Evolutionary conservation across 108 stramenopile species (phyloP), one percentile per base, ranked within the genome.

Genomic region (Mayamaea pseudoterrestris): DNA sequence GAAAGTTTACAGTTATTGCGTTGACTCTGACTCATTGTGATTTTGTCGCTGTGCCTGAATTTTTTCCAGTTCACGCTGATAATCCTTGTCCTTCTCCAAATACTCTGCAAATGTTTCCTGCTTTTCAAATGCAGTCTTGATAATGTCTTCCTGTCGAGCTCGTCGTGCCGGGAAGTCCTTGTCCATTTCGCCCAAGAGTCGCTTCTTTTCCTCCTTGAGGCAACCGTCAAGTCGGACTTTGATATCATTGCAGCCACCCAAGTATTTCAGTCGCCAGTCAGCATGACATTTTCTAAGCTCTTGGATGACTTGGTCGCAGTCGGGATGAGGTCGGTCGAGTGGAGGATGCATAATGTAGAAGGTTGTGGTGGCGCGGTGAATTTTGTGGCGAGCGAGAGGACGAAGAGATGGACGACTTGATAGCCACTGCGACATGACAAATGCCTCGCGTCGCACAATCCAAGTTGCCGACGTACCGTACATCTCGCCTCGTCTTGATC

Each of bases 241-340:
- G 36, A 72, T 36, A 8, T 87, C 63, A 58, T 94, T 94, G 58
- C 93, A 94, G 3, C 74, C 84, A 73, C 89, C 87, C 30, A 83
- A 78, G 42, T 84, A 86, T 17, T 74, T 50, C 41, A 69, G 66
- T 14, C 72, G 72, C 17, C 61, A 63, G 12, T 78, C 68, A 5
- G 58, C 68, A 47, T 94, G 93, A 44, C 93, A 94, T 30, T 71
- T 17, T 30, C 74, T 70, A 9, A 94, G 69, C n/a, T 52, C 68
- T 12, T 73, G 53, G 35, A 94, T 87, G 41, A 69, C 68, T 11
- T 61, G 37, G 50, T 86, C 73, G 53, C 93, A 94, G 36, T 83
- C 71, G 13, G 93, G 93, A 51, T 94, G 93, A 4, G 93, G 93
- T 27, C 93, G 64, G 54, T 87, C 82, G 43, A 94, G 65, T 22